Evolutionary conservation across 805 yeast species (phyloP).

Genomic region (Lachancea mirantina): DNA sequence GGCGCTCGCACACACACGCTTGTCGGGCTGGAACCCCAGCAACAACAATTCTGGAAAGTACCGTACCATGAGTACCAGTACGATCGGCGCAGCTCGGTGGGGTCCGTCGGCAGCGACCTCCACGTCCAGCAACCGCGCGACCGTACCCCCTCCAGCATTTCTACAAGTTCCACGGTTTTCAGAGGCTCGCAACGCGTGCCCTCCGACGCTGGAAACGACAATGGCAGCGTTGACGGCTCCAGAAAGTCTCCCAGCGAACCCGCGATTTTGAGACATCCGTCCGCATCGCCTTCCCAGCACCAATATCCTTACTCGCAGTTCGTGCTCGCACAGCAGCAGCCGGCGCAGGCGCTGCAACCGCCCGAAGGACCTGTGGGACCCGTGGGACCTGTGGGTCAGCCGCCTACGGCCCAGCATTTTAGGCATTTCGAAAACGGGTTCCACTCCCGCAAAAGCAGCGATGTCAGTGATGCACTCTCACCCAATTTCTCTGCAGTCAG

Average conservation of each 20-base stretch:
- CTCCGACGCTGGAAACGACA: constrained; percentile 13
- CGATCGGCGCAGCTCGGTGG: constrained; percentile 28
- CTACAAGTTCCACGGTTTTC: constrained; percentile 7
- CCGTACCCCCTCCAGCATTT: constrained; percentile 7
- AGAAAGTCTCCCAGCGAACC: constrained; percentile 27
- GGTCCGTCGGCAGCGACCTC: constrained; percentile 27
- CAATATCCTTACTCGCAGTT: constrained; percentile 13
- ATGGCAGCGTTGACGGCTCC: constrained; percentile 11
- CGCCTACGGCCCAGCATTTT: constrained; percentile 2
- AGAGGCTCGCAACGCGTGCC: constrained; percentile 3
- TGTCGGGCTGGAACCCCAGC: constrained; percentile 7
- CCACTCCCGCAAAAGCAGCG: constrained; percentile 27
- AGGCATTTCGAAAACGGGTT: constrained; percentile 20
- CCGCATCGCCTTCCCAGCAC: constrained; percentile 10
- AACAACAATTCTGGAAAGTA: constrained; percentile 33
- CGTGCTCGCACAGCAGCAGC: constrained; percentile 9
- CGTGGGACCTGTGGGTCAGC: too few species aligned
- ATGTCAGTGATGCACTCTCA: constrained; percentile 27
- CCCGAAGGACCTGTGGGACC: too few species aligned
- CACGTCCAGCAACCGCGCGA: constrained; percentile 12
- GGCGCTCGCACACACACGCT: constrained; percentile 1
- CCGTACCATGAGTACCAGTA: constrained; percentile 30
- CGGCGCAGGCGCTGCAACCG: constrained; percentile 6
- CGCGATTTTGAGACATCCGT: constrained; percentile 19
- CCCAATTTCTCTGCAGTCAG: constrained; percentile 22